Evolutionary conservation across 108 stramenopile species (phyloP).

Genomic region (Cyclotella atomus): DNA sequence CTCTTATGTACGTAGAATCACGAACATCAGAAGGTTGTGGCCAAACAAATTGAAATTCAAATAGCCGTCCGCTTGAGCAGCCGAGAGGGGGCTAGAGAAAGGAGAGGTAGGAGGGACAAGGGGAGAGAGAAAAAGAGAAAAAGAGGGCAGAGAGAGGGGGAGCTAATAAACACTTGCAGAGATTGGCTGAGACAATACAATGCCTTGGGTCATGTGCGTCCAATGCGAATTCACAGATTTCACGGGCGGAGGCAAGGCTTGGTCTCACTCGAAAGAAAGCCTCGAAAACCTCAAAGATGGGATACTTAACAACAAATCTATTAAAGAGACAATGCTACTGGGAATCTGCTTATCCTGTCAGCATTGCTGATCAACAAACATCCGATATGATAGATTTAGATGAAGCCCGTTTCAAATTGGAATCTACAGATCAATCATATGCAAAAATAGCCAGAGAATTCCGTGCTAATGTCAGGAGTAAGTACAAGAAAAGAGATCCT

Average conservation of each 20-base stretch:
- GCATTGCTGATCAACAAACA: neutral
- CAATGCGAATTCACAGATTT: constrained; percentile 11
- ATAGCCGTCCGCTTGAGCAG: neutral
- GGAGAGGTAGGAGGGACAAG: neutral
- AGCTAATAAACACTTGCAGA: neutral
- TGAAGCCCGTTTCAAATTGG: constrained; percentile 15
- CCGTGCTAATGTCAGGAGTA: neutral
- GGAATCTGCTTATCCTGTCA: neutral
- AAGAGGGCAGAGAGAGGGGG: neutral
- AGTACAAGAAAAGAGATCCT: neutral
- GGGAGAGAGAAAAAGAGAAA: neutral
- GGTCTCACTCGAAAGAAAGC: constrained; percentile 12
- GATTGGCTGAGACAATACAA: too few relatives aligned
- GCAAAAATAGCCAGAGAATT: neutral
- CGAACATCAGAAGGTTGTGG: too few relatives aligned
- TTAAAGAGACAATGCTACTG: neutral
- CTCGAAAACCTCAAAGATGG: constrained; percentile 7
- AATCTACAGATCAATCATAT: neutral
- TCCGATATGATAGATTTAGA: constrained; percentile 17
- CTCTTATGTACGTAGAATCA: too few relatives aligned
- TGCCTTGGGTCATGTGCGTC: neutral
- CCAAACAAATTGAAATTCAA: too few relatives aligned
- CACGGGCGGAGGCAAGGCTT: constrained; percentile 6
- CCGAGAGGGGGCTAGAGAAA: neutral
- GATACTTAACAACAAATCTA: constrained; percentile 7